Evolutionary conservation across 2,329 filamentous ascomycete genomes (phyloP).

Genomic region (Zymoseptoria tritici): DNA sequence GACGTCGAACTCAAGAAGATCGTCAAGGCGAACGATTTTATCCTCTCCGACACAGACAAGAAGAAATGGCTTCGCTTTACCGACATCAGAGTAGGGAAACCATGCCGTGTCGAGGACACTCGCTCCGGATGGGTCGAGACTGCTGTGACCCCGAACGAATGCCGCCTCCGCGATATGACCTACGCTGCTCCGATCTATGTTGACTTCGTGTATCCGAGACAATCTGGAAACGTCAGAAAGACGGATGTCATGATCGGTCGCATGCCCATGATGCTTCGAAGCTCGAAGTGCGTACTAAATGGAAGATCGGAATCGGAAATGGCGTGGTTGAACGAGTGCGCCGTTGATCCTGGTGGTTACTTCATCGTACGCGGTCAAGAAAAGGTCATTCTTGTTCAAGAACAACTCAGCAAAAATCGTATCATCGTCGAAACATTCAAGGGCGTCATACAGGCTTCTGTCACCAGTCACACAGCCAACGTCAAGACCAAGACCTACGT

Average conservation of each 20-base stretch:
- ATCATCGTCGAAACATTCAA: constrained; percentile 97
- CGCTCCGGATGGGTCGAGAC: constrained; percentile 60
- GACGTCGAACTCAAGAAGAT: constrained; percentile 97
- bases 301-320: constrained; percentile 81
- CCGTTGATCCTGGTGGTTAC: constrained; percentile 91
- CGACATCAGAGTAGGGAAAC: constrained; percentile 78
- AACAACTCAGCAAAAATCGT: constrained; percentile 97
- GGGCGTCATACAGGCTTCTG: constrained; percentile 86
- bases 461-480: constrained; percentile 95
- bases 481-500: constrained; percentile 98
- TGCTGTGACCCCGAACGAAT: constrained; percentile 83
- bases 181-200: constrained; percentile 92
- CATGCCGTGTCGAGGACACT: constrained; percentile 71
- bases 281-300: constrained; percentile 81
- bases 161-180: constrained; percentile 92
- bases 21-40: constrained; percentile 78
- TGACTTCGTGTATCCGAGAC: constrained; percentile 83
- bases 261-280: constrained; percentile 94
- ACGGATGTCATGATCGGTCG: constrained; percentile 73
- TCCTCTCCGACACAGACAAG: constrained; percentile 86
- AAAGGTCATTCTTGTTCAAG: constrained; percentile 97
- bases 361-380: constrained; percentile 97
- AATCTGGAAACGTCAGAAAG: constrained; percentile 65
- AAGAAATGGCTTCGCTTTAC: constrained; percentile 67
- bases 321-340: constrained; percentile 90